Conservation (phyloP, 2,329 filamentous ascomycete species). For the Monascus ruber region DNA sequence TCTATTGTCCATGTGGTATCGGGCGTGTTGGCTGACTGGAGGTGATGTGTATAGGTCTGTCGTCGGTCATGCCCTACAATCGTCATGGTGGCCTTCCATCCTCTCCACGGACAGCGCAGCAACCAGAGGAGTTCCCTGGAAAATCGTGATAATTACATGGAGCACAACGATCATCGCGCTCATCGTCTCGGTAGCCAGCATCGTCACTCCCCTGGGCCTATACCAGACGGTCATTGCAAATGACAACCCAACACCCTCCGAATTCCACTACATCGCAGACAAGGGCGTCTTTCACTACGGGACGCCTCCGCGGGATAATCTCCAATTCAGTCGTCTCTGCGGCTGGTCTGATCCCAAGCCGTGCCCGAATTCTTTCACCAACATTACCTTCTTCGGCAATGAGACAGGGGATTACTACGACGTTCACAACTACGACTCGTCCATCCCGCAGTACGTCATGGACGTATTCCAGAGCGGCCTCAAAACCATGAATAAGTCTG, state of each 20-base stretch:
- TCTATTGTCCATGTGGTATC: not conserved
- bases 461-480: constrained; percentile 31
- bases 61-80: constrained; percentile 25
- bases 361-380: constrained; percentile 15
- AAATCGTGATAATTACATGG: constrained; percentile 14
- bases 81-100: constrained; percentile 33
- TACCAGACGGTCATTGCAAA: constrained; percentile 26
- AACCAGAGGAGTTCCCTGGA: constrained; percentile 18
- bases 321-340: constrained; percentile 24
- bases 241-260: constrained; percentile 3
- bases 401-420: too few species aligned
- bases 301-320: constrained; percentile 24
- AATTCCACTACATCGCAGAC: constrained; percentile 31
- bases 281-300: constrained; percentile 27
- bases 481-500: constrained; percentile 12
- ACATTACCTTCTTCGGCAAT: constrained; percentile 7
- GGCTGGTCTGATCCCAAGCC: constrained; percentile 6
- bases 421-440: constrained; percentile 16
- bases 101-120: constrained; percentile 28
- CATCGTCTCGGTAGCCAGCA: constrained; percentile 30
- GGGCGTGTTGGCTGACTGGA: not conserved
- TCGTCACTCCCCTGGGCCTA: constrained; percentile 38
- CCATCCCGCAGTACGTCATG: constrained; percentile 21
- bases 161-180: constrained; percentile 17
- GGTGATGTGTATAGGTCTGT: constrained; percentile 19